phyloP scores from a whole-genome alignment of 2,329 filamentous ascomycete genomes.

The Cladosporium austrohemisphaericum region DNA sequence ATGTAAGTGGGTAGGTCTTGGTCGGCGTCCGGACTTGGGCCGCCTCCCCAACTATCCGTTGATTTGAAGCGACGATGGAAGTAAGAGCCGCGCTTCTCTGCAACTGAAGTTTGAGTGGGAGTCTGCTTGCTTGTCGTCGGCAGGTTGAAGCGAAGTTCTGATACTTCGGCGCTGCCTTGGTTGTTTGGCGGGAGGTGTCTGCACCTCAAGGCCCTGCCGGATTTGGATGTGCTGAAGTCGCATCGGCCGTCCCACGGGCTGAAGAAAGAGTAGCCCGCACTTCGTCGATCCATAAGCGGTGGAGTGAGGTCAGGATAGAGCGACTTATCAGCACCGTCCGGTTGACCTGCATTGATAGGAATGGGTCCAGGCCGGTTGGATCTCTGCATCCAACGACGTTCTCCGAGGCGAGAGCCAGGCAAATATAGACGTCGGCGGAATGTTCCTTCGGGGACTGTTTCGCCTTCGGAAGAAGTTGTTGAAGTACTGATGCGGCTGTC shows the following conservation, averaged over 20 bases:
- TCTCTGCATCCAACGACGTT: slow-evolving; percentile 1
- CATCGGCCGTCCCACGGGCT: slow-evolving; percentile 87
- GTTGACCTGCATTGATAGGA: slow-evolving; percentile 28
- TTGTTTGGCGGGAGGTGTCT: slow-evolving; percentile 30
- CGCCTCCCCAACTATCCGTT: slow-evolving; percentile 13
- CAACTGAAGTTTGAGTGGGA: slow-evolving; percentile 23
- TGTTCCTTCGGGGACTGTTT: slow-evolving; percentile 30
- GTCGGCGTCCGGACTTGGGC: slow-evolving; percentile 6
- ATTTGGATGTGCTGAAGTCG: slow-evolving; percentile 75
- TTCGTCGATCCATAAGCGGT: slow-evolving; percentile 45
- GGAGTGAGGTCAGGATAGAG: slow-evolving; percentile 29
- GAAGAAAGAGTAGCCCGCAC: slow-evolving; percentile 66
- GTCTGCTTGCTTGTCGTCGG: slow-evolving; percentile 50
- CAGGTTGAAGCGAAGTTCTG: slow-evolving; percentile 87
- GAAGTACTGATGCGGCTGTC: slow-evolving; percentile 29
- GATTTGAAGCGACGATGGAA: slow-evolving; percentile 13
- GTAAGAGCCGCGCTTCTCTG: slow-evolving; percentile 26
- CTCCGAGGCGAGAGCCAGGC: slow-evolving; percentile 41
- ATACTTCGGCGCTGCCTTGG: slow-evolving; percentile 52
- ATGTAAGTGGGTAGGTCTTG: slow-evolving; percentile 19
- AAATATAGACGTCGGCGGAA: slow-evolving; percentile 48
- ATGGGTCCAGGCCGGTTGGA: background rate
- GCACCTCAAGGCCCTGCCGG: slow-evolving; percentile 54
- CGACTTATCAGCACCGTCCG: background rate
- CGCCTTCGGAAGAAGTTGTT: slow-evolving; percentile 21